Evolutionary conservation across 1,284 basidiomycete genomes (phyloP), one percentile per base, ranked within the genome.

Genomic region (Sphagnurus paluster): DNA sequence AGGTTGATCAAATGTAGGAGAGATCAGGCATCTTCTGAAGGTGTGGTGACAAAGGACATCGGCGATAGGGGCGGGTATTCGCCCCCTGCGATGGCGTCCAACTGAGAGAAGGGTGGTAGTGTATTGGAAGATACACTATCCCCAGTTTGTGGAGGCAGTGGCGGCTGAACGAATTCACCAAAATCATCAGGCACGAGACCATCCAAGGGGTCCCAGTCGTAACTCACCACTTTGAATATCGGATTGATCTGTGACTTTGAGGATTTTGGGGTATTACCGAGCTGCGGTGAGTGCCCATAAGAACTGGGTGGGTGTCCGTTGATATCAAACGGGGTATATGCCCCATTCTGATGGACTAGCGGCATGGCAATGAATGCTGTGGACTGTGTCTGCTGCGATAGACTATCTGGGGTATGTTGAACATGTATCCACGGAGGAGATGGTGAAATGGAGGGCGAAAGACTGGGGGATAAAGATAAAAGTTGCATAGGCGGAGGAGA

Each of bases 181-280:
- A 53, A 50, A 44, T 62, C 42, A 57, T 69, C 60, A 68, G 63
- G 57, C 43, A 57, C 54, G 28, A 60, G 52, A 55, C 54, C 57
- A 57, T 60, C 51, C 52, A 54, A 49, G 62, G 47, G 52, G 57
- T 61, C 60, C 61, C 52, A 68, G 49, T 63, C 56, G 55, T 64
- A 67, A 75, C 90, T 77, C 68, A 92, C 90, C 67, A 93, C 90
- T 78, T 89, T 84, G 76, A 93, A 94, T 68, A 93, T 93, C 29
- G 90, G 90, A 66, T 94, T 93, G 61, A 92, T 90, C 29, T 75
- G 77, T 42, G 82, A 79, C 62, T 83, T 82, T 20, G 82, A 63
- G 24, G 70, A 70, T 50, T 66, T 67, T 24, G 70, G 66, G 23
- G 71, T 67, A 48, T 66, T 60, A 19, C 68, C 68, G 32, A 68